Evolutionary conservation across 768 basidiomycete species (phyloP).

Genomic region (Collybia sordida): DNA sequence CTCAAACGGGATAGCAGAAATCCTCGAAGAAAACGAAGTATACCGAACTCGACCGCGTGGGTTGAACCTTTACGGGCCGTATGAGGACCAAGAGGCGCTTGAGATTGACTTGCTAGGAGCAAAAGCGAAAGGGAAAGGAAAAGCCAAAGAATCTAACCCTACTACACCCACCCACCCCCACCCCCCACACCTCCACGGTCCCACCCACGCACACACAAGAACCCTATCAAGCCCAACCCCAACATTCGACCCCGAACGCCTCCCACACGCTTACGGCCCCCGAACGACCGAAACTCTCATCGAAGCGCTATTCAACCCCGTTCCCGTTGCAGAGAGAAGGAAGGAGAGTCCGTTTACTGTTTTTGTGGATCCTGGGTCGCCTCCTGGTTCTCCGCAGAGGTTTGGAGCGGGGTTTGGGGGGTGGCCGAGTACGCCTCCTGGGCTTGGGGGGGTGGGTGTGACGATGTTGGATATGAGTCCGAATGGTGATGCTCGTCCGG

Average conservation of each 20-base stretch:
- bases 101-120: slow-evolving; percentile 35
- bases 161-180: slow-evolving; percentile 9
- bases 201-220: slow-evolving; percentile 6
- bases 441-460: background rate
- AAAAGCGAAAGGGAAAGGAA: slow-evolving; percentile 6
- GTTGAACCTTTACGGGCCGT: slow-evolving; percentile 45
- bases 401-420: background rate
- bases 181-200: background rate
- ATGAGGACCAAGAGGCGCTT: slow-evolving; percentile 34
- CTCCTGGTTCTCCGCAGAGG: too few species aligned
- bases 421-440: background rate
- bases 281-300: slow-evolving; percentile 72
- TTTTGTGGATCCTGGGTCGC: slow-evolving; percentile 17
- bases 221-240: background rate
- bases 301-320: slow-evolving; percentile 79
- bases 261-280: slow-evolving; percentile 57
- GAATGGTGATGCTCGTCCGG: too few species aligned
- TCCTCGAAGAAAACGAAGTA: slow-evolving; percentile 42
- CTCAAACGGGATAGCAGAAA: slow-evolving; percentile 59
- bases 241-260: slow-evolving; percentile 35
- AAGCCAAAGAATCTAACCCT: too few species aligned
- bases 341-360: slow-evolving; percentile 43
- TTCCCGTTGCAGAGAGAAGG: slow-evolving; percentile 39
- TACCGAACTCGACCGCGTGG: slow-evolving; percentile 51
- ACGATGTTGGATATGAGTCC: background rate